A percentile compares a stretch with the other conserved stretches of the same genome.
Evolutionary conservation across 345 rosid species (phyloP).

Genomic region (Eucalyptus pumila): DNA sequence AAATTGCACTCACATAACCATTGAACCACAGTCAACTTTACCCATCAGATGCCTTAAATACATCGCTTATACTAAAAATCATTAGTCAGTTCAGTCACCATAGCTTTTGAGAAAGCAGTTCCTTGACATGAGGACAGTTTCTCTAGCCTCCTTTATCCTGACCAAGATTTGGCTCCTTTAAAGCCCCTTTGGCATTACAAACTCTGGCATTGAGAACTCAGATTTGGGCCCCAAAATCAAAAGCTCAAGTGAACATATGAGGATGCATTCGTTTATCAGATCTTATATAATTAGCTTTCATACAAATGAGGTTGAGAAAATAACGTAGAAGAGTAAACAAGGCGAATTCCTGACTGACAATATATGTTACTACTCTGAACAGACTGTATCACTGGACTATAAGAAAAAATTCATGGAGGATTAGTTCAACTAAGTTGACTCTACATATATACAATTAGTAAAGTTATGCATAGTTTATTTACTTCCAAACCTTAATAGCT

Average conservation of each 20-base stretch:
- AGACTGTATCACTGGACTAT: not conserved
- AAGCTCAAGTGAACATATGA: no score
- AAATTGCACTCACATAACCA: not conserved
- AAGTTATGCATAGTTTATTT: not conserved
- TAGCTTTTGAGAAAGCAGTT: not conserved
- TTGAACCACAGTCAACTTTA: not conserved
- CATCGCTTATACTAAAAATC: not conserved
- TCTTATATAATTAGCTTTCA: no score
- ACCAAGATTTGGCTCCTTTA: no score
- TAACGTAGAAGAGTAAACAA: not conserved
- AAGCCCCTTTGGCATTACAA: no score
- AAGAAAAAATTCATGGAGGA: not conserved
- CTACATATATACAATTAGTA: conserved; percentile 16
- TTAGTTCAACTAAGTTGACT: not conserved
- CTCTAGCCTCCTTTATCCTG: no score
- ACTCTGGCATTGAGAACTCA: no score
- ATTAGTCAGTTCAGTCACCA: not conserved
- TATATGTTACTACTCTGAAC: not conserved
- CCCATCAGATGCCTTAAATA: not conserved
- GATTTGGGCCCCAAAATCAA: no score
- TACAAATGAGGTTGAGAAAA: not conserved
- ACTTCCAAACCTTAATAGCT: conserved; percentile 97
- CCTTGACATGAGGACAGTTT: not conserved
- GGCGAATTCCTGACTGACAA: not conserved
- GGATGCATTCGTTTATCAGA: no score